Percentiles rank a stretch among this genome's conserved stretches.
phyloP scores from a whole-genome alignment of 2,329 filamentous ascomycete genomes.

The Beauveria brongniartii region DNA sequence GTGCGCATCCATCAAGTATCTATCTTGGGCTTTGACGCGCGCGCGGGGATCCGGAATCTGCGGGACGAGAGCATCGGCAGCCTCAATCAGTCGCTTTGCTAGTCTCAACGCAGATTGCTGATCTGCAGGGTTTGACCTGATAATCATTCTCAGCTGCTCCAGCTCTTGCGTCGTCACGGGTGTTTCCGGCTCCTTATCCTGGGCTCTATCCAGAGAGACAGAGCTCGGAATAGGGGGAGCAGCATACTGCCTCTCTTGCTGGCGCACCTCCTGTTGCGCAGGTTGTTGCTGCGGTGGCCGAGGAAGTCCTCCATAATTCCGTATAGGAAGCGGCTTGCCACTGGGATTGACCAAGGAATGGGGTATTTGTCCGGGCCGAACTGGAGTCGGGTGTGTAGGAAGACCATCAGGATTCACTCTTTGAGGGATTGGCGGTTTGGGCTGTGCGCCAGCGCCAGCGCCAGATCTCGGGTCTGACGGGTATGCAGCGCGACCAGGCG shows the following conservation, averaged over 20 bases:
- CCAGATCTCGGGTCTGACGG: conserved; percentile 18
- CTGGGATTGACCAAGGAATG: conserved; percentile 48
- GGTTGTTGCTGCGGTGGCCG: conserved; percentile 25
- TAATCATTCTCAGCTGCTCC: conserved; percentile 60
- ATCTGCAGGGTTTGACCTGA: conserved; percentile 66
- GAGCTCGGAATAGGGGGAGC: conserved; percentile 8
- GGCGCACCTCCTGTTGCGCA: conserved; percentile 20
- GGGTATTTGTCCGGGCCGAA: conserved; percentile 54
- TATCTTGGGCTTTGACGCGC: conserved; percentile 68
- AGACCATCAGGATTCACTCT: conserved; percentile 36
- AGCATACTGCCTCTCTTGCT: conserved; percentile 21
- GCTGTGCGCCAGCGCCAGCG: conserved; percentile 20
- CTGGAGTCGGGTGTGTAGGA: conserved; percentile 53
- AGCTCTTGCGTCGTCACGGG: conserved; percentile 72
- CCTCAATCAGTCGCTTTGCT: conserved; percentile 80
- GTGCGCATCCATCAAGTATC: conserved; percentile 76
- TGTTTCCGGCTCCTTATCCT: background rate
- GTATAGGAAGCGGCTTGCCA: conserved; percentile 50
- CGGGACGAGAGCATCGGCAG: conserved; percentile 64
- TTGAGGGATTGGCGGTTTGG: conserved; percentile 13
- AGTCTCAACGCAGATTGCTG: conserved; percentile 62
- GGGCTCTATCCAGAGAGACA: conserved; percentile 12
- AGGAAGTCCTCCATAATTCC: conserved; percentile 44
- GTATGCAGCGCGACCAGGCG: conserved; percentile 14
- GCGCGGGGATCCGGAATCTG: conserved; percentile 60